Conservation (phyloP, 345 rosid genomes). For the Sapria himalayana region DNA sequence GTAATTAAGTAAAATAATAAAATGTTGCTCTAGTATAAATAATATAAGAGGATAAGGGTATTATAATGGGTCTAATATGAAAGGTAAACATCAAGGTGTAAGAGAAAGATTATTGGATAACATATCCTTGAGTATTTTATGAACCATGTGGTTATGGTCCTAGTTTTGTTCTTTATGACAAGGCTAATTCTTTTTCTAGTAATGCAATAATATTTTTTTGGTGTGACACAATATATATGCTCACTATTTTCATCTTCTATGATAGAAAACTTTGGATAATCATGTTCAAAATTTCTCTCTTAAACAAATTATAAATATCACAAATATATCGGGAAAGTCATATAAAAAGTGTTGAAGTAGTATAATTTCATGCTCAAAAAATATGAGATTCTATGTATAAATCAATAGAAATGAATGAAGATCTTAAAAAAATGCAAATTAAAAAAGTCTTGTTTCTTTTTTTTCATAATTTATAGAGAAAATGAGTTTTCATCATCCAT, state of each 20-base stretch:
- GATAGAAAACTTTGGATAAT: not conserved
- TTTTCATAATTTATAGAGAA: not conserved
- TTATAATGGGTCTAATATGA: slow-evolving; percentile 3
- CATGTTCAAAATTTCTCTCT: not conserved
- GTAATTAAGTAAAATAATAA: not conserved
- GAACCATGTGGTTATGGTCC: slow-evolving; percentile 1
- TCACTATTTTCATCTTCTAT: not conserved
- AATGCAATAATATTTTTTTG: not conserved
- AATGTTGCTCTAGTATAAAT: not conserved
- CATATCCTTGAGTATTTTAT: not conserved
- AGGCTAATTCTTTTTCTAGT: not conserved
- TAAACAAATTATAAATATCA: not conserved
- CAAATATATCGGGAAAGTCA: not conserved
- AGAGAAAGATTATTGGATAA: not conserved
- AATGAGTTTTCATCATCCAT: not conserved
- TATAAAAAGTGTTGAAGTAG: not conserved
- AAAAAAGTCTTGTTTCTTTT: not conserved
- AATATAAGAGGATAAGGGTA: not conserved
- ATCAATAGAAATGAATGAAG: not conserved
- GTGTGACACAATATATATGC: not conserved
- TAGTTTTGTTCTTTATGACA: not conserved
- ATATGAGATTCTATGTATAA: not conserved
- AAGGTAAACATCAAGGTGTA: not conserved
- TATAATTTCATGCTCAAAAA: not conserved
- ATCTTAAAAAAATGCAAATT: not conserved